Base-by-base conservation (phyloP, 78 protist species). In the Speleostelium caveatum region DNA sequence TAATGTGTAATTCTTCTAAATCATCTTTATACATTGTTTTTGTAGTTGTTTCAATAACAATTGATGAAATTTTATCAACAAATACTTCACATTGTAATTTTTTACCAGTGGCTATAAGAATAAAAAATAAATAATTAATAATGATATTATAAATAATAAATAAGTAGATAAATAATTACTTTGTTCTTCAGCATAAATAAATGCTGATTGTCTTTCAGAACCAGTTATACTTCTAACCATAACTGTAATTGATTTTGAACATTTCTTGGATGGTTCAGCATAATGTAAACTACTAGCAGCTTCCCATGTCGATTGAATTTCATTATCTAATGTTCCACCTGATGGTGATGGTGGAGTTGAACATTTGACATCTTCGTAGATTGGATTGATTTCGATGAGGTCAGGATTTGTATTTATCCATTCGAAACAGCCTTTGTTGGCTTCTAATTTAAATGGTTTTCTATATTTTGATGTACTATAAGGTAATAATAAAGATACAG, bases 61-160 rank as follows among this genome's bases (percentile, higher is more conserved):
- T 75, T 8, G 72, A 60, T 24, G 76, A 45, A 76, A 90, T 90
- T 69, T 41, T 66, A 58, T 90, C 94, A 53, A 90, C 94, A 78
- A 90, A 90, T 61, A 90, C 94, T 73, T 90, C 94, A 55, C 94
- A 90, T 42, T 75, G 87, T 73, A 90, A 74, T 51, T 51, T 53
- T 61, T 39, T 51, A 49, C 85, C 85, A 24, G 94, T 58, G 24
- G n/a, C 91, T 79, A 49, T 36, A 4, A 12, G 10, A 8, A 8
- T 68, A 51, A 69, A n/a, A n/a, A n/a, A n/a, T n/a, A n/a, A n/a
- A n/a, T n/a, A n/a, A n/a, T 45, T 45, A 45, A 45, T 45, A 45
- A 45, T 14, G 53, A 45, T 45, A 10, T 45, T n/a, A n/a, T n/a
- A n/a, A n/a, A n/a, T n/a, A n/a, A n/a, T n/a, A n/a, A n/a, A n/a